Base-by-base conservation (phyloP, 2,329 filamentous ascomycete species). In the Arthrinium phaeospermum region DNA sequence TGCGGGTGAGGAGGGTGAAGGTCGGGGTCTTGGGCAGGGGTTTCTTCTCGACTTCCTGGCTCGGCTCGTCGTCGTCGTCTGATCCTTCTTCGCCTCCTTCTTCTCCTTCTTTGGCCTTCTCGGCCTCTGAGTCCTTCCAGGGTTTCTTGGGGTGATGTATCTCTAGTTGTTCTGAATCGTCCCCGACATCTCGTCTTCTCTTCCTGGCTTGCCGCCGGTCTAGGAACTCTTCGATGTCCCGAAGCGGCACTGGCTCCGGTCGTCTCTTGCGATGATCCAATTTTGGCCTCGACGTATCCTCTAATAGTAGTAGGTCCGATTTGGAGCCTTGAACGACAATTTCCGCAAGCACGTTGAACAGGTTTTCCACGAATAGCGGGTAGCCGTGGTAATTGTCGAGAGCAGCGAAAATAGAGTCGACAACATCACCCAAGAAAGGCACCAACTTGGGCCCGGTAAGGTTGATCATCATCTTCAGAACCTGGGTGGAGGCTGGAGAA, bases 351-450 rank as follows among this genome's bases (percentile, higher is more conserved):
- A 97, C 94, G 1, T 89, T 86, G 80, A 98, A 99, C 7, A 99
- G 85, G 67, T 91, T 89, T 79, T 98, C 94, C 0, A 97, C 95
- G 72, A 99, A 91, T 24, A 88, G 84, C 0, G 94, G 91, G 80
- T 99, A 98, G 1, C 96, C 96, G 78, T 99, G 96, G 77, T 96
- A 99, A 78, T 94, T 94, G 76, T 98, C 95, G n/a, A 99, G 84
- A 0, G 95, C 94, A 0, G 93, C 93, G 80, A 99, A 98, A 51
- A 99, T 94, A 0, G 94, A 96, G 5, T 92, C 93, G 3, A 98
- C 91, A 0, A 98, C 90, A 79, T 99, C 96, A 78, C 98, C 96
- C 1, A 99, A 85, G 79, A 95, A 98, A 0, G 95, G 95, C 14
- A 99, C 87, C 30, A 99, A 82, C 10, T 87, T 88, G 1, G 95